These are phyloP conservation scores for Pythium coloratum DNA, from an alignment of 352 stramenopile genomes.

Conservation along the genomic window DNA sequence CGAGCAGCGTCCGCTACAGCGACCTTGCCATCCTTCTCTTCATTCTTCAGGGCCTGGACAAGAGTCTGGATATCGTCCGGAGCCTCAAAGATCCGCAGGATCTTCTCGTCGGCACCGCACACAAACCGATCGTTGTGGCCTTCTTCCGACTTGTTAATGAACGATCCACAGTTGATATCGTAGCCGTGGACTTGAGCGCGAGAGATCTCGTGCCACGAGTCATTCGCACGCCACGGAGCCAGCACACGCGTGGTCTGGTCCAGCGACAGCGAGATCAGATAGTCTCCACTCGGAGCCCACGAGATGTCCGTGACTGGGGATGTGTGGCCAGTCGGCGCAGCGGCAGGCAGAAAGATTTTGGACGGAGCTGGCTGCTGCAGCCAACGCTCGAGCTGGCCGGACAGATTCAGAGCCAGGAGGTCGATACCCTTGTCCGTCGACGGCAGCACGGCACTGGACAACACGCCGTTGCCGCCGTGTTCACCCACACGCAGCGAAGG, in stretches of 20 bases:
- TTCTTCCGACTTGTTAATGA: conserved; percentile 28
- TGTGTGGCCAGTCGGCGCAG: conserved; percentile 59
- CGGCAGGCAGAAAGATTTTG: conserved; percentile 50
- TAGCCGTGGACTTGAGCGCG: conserved; percentile 81
- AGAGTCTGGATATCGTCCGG: conserved; percentile 47
- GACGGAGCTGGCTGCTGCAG: conserved; percentile 47
- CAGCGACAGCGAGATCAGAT: conserved; percentile 70
- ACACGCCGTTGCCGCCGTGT: conserved; percentile 52
- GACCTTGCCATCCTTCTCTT: not conserved
- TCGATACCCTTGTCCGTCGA: conserved; percentile 35
- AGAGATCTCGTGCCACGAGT: conserved; percentile 65
- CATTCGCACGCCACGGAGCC: conserved; percentile 26
- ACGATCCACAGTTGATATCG: conserved; percentile 74
- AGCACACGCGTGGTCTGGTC: conserved; percentile 73
- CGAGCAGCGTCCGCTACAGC: not conserved
- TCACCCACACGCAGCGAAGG: conserved; percentile 58
- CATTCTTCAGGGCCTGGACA: conserved; percentile 26
- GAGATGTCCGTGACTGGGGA: conserved; percentile 60
- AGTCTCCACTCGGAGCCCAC: conserved; percentile 60
- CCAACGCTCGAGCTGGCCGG: conserved; percentile 70
- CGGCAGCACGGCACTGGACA: conserved; percentile 44
- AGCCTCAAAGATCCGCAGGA: conserved; percentile 76
- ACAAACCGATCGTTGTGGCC: conserved; percentile 55
- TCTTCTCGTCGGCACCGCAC: conserved; percentile 82
- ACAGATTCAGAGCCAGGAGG: conserved; percentile 60